Percentiles rank a stretch among this genome's conserved stretches.
These are phyloP conservation scores for Rhynchospora breviuscula DNA, from an alignment of 176 grass and related monocot genomes.

Conservation along the genomic window DNA sequence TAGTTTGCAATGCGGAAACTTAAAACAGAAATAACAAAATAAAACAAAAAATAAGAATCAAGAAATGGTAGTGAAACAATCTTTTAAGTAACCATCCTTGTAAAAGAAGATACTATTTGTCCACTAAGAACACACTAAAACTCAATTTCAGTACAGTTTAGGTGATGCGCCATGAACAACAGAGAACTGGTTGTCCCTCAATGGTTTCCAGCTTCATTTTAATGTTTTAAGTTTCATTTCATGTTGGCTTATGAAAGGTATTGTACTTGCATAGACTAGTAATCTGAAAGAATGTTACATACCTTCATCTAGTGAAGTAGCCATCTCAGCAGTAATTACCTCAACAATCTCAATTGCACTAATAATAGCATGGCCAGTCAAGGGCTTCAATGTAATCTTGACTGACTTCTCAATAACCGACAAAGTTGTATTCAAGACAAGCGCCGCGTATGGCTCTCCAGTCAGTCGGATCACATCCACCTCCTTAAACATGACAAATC, in stretches of 20 bases:
- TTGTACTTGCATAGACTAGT: background rate
- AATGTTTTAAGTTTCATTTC: background rate
- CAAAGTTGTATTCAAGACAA: slow-evolving; percentile 83
- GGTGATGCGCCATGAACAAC: background rate
- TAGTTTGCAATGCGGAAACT: slow-evolving; percentile 51
- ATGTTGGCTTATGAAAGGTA: background rate
- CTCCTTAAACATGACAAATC: slow-evolving; percentile 61
- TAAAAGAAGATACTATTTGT: background rate
- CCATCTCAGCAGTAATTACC: slow-evolving; percentile 71
- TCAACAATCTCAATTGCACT: slow-evolving; percentile 91
- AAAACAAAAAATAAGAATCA: too few species aligned
- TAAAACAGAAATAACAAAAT: background rate
- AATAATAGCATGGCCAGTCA: slow-evolving; percentile 56
- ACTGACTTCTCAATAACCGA: slow-evolving; percentile 60
- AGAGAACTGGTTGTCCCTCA: background rate
- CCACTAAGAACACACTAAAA: background rate
- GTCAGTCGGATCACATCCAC: slow-evolving; percentile 72
- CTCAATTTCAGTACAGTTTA: background rate
- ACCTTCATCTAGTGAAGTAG: slow-evolving; percentile 75
- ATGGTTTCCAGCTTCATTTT: background rate
- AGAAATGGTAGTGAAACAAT: background rate
- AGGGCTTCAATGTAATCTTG: slow-evolving; percentile 57
- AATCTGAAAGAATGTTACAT: slow-evolving; percentile 7
- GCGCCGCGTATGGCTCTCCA: slow-evolving; percentile 69
- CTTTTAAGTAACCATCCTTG: background rate